Percentiles rank a stretch among this genome's conserved stretches.
These are phyloP conservation scores for Colletotrichum plurivorum DNA, from an alignment of 2,329 filamentous ascomycete genomes.

Conservation along the genomic window DNA sequence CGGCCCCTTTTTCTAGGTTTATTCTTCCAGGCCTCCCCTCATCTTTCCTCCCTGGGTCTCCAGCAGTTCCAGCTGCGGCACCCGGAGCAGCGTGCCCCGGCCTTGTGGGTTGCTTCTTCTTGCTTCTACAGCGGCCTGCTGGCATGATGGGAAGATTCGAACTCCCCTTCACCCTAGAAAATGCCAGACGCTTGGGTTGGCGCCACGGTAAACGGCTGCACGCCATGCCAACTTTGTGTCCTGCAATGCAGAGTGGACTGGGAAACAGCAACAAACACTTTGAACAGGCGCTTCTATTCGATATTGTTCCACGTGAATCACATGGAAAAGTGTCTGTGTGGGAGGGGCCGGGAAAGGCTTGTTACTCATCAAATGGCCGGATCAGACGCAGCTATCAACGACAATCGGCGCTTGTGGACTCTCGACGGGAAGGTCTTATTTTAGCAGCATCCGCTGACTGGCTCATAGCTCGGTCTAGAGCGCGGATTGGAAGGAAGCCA, in stretches of 20 bases:
- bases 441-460: conserved; percentile 14
- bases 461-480: conserved; percentile 12
- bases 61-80: background rate
- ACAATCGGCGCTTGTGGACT: background rate
- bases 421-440: conserved; percentile 11
- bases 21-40: background rate
- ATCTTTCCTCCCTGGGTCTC: conserved; percentile 1
- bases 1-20: background rate
- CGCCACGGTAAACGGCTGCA: conserved; percentile 2
- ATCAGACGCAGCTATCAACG: background rate
- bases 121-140: no score
- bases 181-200: background rate
- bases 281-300: background rate
- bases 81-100: conserved; percentile 13
- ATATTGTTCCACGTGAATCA: no score
- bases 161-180: conserved; percentile 11
- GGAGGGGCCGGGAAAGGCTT: background rate
- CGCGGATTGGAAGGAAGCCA: conserved; percentile 14
- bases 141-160: no score
- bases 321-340: no score
- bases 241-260: conserved; percentile 3
- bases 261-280: background rate
- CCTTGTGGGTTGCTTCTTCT: background rate
- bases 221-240: conserved; percentile 13
- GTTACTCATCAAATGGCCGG: no score